These are phyloP conservation scores for Ceratocystiopsis sp. DNA, from an alignment of 2,329 filamentous ascomycete genomes.

Conservation along the genomic window DNA sequence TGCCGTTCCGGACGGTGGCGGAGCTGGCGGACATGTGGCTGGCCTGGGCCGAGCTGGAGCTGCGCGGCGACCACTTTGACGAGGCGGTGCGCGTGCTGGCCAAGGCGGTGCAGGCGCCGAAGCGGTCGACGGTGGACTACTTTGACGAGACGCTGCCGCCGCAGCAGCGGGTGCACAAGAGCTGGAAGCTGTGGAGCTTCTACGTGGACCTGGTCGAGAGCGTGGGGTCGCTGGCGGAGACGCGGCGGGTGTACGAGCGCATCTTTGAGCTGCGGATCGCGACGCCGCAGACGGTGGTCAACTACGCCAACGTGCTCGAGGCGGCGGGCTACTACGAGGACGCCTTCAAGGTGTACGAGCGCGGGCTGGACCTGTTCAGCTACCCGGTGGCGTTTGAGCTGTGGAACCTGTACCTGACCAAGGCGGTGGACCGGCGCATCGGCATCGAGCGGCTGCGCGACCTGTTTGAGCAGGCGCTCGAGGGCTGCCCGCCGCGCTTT, in stretches of 20 bases:
- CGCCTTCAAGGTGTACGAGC: conserved; percentile 93
- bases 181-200: conserved; percentile 99
- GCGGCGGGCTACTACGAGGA: conserved; percentile 94
- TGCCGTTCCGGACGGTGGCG: conserved; percentile 93
- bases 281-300: conserved; percentile 94
- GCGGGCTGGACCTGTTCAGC: conserved; percentile 92
- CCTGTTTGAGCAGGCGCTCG: conserved; percentile 91
- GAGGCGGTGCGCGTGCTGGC: conserved; percentile 91
- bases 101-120: conserved; percentile 92
- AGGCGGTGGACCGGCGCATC: conserved; percentile 91
- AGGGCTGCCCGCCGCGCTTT: conserved; percentile 88
- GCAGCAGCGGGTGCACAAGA: conserved; percentile 95
- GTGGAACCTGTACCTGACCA: conserved; percentile 96
- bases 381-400: conserved; percentile 97
- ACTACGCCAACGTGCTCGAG: conserved; percentile 89
- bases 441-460: conserved; percentile 87
- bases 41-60: conserved; percentile 96
- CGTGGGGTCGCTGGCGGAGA: conserved; percentile 79
- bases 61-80: conserved; percentile 91
- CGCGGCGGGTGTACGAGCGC: conserved; percentile 83
- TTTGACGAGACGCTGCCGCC: conserved; percentile 90
- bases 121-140: conserved; percentile 95
- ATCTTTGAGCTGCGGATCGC: conserved; percentile 98
- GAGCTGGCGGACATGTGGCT: conserved; percentile 98
- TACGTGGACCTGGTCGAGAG: conserved; percentile 97